Conservation (phyloP, 2,329 filamentous ascomycete species). For the Cladophialophora chaetospira region DNA sequence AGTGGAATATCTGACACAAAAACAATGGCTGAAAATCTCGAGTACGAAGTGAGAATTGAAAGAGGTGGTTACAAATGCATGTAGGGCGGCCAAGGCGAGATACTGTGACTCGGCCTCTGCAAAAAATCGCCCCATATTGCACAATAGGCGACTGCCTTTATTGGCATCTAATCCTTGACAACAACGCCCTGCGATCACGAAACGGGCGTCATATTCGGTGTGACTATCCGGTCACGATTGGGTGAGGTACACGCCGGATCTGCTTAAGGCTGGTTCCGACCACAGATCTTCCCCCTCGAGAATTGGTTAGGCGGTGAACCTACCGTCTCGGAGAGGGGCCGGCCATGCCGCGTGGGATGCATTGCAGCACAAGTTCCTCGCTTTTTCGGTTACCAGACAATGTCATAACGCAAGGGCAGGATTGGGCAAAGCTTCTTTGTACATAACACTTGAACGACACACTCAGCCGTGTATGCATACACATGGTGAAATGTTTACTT, state of each 20-base stretch:
- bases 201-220: not conserved
- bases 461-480: not conserved
- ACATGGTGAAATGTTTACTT: not conserved
- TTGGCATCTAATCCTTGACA: not conserved
- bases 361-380: not conserved
- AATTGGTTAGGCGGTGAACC: not conserved
- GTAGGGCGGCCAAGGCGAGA: not conserved
- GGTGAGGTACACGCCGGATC: not conserved
- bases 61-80: not conserved
- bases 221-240: not conserved
- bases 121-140: not conserved
- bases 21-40: not conserved
- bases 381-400: not conserved
- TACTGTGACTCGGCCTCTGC: not conserved
- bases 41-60: not conserved
- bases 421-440: not conserved
- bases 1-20: not conserved
- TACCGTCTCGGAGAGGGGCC: not conserved
- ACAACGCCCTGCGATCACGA: slow-evolving; percentile 1
- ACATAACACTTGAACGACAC: slow-evolving; percentile 1
- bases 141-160: not conserved
- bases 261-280: not conserved
- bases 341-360: not conserved
- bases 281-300: not conserved
- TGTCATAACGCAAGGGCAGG: not conserved